Conservation (phyloP, 352 stramenopile genomes). For the Lagenidium giganteum region DNA sequence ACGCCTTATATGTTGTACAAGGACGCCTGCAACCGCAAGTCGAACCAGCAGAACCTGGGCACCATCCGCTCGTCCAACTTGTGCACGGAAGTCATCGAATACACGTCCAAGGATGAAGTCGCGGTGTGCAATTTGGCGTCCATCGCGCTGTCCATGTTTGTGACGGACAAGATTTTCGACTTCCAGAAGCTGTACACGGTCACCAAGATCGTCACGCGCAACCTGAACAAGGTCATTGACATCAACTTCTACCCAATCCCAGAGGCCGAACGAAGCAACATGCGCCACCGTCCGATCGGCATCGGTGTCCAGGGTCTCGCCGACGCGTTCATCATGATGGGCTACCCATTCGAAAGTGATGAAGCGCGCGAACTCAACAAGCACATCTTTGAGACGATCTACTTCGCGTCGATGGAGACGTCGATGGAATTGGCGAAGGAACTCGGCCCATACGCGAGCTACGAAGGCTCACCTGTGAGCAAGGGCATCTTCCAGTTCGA, state of each 20-base stretch:
- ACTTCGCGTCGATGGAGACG: constrained; percentile 95
- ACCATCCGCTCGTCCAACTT: constrained; percentile 99
- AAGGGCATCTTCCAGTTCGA: constrained; percentile 98
- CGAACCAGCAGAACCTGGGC: constrained; percentile 99
- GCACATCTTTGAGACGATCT: constrained; percentile 99
- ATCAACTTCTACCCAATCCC: constrained; percentile 98
- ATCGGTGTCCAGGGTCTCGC: constrained; percentile 98
- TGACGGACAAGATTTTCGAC: constrained; percentile 89
- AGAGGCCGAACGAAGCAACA: constrained; percentile 91
- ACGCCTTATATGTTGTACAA: constrained; percentile 99
- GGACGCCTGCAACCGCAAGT: constrained; percentile 98
- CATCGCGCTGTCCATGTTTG: constrained; percentile 96
- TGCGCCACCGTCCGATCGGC: constrained; percentile 97
- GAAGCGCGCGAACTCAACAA: constrained; percentile 93
- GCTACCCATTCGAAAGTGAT: constrained; percentile 94
- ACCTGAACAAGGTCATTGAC: constrained; percentile 99
- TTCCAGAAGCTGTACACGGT: constrained; percentile 95
- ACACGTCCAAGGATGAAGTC: constrained; percentile 96
- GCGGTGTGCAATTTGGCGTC: constrained; percentile 99
- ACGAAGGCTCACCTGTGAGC: constrained; percentile 94
- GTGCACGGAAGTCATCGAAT: constrained; percentile 99
- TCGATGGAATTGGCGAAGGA: constrained; percentile 94
- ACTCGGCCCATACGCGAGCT: constrained; percentile 96
- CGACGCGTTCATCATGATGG: constrained; percentile 97
- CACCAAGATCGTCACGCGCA: constrained; percentile 95